Percentiles rank a stretch among this genome's conserved stretches.
Evolutionary conservation across 148 eudicot species (phyloP).

Genomic region (Tetragonia tetragonoides): DNA sequence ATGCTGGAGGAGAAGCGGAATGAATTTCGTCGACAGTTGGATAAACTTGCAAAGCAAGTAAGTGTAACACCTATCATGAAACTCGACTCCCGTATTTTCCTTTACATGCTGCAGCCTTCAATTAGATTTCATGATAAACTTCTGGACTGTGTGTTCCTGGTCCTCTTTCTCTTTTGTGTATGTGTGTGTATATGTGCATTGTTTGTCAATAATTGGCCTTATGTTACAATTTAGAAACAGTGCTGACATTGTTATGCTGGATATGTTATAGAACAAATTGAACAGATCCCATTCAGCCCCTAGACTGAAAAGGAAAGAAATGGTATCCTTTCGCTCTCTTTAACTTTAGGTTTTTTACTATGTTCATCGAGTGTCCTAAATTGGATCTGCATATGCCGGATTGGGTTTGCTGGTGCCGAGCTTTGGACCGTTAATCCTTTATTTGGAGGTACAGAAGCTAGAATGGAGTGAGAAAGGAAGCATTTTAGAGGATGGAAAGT

Average conservation of each 20-base stretch:
- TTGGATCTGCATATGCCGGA: too few relatives aligned
- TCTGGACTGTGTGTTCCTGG: not conserved
- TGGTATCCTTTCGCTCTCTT: too few relatives aligned
- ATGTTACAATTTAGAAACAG: too few relatives aligned
- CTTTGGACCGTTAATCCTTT: too few relatives aligned
- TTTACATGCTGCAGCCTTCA: slow-evolving; percentile 6
- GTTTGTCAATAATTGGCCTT: too few relatives aligned
- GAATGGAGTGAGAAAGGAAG: too few relatives aligned
- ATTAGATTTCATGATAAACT: not conserved
- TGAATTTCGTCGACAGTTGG: slow-evolving; percentile 64
- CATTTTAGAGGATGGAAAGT: too few relatives aligned
- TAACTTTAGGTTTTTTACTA: too few relatives aligned
- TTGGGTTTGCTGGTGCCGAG: too few relatives aligned
- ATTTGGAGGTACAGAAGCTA: too few relatives aligned
- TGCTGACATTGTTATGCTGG: too few relatives aligned
- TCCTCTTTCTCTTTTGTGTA: not conserved
- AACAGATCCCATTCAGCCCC: not conserved
- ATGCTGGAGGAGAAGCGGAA: slow-evolving; percentile 76
- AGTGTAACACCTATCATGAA: slow-evolving; percentile 11
- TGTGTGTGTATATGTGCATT: not conserved
- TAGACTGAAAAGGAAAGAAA: not conserved
- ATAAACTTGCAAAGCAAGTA: slow-evolving; percentile 78
- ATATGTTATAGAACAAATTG: not conserved
- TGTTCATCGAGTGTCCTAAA: not conserved
- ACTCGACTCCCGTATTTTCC: not conserved